Evolutionary conservation across 192 early-diverging fungal species (phyloP).

Genomic region (Coemansia sp.): DNA sequence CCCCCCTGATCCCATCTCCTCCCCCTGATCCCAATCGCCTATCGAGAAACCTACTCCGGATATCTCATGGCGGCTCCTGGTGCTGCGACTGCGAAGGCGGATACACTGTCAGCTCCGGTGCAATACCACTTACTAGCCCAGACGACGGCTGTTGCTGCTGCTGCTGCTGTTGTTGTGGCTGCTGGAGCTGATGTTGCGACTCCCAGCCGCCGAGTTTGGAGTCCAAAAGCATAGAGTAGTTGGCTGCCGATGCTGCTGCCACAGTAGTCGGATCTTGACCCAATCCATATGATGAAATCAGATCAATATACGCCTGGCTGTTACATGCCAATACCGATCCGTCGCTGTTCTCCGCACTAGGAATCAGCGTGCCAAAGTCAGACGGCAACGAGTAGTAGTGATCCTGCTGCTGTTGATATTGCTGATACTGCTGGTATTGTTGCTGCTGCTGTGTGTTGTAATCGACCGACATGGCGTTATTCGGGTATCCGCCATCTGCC

Average conservation of each 20-base stretch:
- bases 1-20: neutral
- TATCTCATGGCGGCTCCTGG: neutral
- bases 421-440: slow-evolving; percentile 11
- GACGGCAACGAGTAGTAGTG: slow-evolving; percentile 1
- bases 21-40: neutral
- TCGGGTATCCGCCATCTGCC: neutral
- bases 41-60: neutral
- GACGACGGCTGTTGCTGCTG: neutral
- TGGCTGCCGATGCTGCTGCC: neutral
- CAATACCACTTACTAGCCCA: slow-evolving; percentile 18
- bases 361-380: neutral
- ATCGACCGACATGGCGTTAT: neutral
- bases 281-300: slow-evolving; percentile 6
- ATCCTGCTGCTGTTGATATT: slow-evolving; percentile 14
- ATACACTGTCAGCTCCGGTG: slow-evolving; percentile 39
- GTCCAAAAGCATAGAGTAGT: neutral
- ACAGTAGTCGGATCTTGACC: neutral
- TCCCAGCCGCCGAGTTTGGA: neutral
- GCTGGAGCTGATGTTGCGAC: slow-evolving; percentile 3
- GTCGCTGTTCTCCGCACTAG: neutral
- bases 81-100: neutral
- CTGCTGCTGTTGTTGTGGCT: neutral
- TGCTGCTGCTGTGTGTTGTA: slow-evolving; percentile 9
- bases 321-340: slow-evolving; percentile 4
- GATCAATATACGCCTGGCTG: slow-evolving; percentile 12